Evolutionary conservation across 2,329 filamentous ascomycete species (phyloP).

Genomic region (Ceratocystis cacaofunesta): DNA sequence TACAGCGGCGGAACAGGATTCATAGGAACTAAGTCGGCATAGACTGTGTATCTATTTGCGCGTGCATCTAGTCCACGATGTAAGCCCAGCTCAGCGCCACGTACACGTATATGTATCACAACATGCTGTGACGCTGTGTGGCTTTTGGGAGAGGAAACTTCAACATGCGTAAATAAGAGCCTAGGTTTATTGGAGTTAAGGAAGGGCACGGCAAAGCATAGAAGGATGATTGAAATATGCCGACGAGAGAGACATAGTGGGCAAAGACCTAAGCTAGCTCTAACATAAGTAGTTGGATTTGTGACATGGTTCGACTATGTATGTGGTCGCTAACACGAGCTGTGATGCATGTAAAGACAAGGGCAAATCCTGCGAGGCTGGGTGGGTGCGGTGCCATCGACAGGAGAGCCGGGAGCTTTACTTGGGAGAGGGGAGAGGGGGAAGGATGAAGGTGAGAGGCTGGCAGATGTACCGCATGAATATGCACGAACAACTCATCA

Average conservation of each 20-base stretch:
- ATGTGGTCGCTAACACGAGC: background rate
- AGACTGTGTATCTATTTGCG: background rate
- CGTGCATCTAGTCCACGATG: background rate
- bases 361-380: background rate
- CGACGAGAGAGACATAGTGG: too few species aligned
- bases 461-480: background rate
- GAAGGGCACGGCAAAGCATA: too few species aligned
- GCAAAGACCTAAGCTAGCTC: background rate
- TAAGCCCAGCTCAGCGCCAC: background rate
- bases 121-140: background rate
- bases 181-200: too few species aligned
- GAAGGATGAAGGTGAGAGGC: background rate
- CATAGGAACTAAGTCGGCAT: background rate
- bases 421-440: background rate
- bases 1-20: background rate
- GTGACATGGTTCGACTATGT: background rate
- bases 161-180: background rate
- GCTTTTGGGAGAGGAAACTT: background rate
- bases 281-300: background rate
- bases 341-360: background rate
- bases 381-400: background rate
- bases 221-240: too few species aligned
- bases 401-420: background rate
- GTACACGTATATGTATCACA: conserved; percentile 3
- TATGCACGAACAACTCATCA: conserved; percentile 23